Evolutionary conservation across 2,329 filamentous ascomycete species (phyloP), one percentile per base, ranked within the genome.

Genomic region (Chrysoporthe puriensis): DNA sequence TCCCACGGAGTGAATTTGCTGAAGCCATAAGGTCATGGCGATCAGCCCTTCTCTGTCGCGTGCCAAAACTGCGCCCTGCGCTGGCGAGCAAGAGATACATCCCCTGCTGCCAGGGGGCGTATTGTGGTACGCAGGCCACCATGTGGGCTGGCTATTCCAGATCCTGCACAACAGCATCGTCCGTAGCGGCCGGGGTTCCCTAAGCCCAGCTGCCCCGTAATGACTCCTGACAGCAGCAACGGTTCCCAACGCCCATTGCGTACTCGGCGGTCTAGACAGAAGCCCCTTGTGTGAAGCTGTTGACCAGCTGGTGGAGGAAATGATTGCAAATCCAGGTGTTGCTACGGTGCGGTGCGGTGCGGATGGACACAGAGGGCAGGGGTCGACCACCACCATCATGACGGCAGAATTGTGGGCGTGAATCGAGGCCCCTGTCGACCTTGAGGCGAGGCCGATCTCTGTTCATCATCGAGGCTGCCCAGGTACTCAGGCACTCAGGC

Each of bases 21-120:
- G 48, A 65, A 66, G 57, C 44, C 56, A 60, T 44, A 40, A 64
- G 62, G 56, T 64, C 36, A 60, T 67, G 62, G 62, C 52, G 18
- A n/a, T 43, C 21, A 18, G 18, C n/a, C 46, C 26, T 46, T 52
- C 26, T 50, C 60, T 48, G 46, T 48, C 40, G 21, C 42, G 58
- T 61, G 58, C 58, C 58, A 32, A 44, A 32, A 18, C 3, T 43
- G 21, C 42, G 43, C 4, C 54, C 54, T 57, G 8, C 32, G 26
- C 32, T 57, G 32, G 54, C 54, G 18, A 26, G 26, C n/a, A 34
- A n/a, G 26, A 32, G 26, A 46, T 18, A 21, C 18, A 13, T 9
- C 21, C 16, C n/a, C 11, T 44, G 21, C 26, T 50, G 44, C 42
- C 1, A 3, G 6, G 26, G 21, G n/a, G 34, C 21, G 46, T 21